These are phyloP conservation scores for Chlamydomonas sp. DNA, from an alignment of 139 green algal genomes.

Conservation along the genomic window DNA sequence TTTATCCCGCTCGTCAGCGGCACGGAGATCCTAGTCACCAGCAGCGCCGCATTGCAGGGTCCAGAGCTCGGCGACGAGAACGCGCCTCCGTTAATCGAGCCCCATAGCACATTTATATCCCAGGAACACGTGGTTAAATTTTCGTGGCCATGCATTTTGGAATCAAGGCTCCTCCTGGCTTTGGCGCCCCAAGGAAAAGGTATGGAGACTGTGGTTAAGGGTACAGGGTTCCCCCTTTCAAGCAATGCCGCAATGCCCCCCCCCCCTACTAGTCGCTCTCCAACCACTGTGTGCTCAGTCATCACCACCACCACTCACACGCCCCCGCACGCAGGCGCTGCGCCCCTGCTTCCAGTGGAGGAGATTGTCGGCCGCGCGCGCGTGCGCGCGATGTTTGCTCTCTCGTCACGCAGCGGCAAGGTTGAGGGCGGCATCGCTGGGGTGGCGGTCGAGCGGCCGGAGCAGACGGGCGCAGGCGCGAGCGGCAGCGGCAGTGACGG, in stretches of 20 bases:
- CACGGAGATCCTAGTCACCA: no score
- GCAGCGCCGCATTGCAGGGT: no score
- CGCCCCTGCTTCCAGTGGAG: conserved; percentile 7
- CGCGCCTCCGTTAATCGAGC: no score
- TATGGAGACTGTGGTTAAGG: no score
- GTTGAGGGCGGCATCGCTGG: conserved; percentile 16
- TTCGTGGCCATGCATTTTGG: no score
- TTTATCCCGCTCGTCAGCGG: no score
- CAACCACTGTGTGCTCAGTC: neutral
- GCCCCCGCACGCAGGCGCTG: conserved; percentile 24
- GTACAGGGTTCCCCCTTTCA: no score
- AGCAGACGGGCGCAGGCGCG: conserved; percentile 49
- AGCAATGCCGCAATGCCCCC: neutral
- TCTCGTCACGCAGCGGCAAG: conserved; percentile 15
- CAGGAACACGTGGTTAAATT: no score
- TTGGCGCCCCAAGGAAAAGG: no score
- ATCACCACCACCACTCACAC: neutral
- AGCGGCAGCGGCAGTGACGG: conserved; percentile 30
- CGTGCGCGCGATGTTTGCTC: conserved; percentile 34
- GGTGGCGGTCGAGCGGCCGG: conserved; percentile 12
- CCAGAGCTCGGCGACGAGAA: no score
- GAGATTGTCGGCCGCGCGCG: conserved; percentile 35
- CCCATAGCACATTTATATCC: no score
- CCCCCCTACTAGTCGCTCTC: neutral
- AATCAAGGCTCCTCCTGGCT: no score